Percentiles rank a stretch among this genome's conserved stretches.
These are phyloP conservation scores for Scedosporium minutisporum DNA, from an alignment of 2,329 filamentous ascomycete genomes.

Conservation along the genomic window DNA sequence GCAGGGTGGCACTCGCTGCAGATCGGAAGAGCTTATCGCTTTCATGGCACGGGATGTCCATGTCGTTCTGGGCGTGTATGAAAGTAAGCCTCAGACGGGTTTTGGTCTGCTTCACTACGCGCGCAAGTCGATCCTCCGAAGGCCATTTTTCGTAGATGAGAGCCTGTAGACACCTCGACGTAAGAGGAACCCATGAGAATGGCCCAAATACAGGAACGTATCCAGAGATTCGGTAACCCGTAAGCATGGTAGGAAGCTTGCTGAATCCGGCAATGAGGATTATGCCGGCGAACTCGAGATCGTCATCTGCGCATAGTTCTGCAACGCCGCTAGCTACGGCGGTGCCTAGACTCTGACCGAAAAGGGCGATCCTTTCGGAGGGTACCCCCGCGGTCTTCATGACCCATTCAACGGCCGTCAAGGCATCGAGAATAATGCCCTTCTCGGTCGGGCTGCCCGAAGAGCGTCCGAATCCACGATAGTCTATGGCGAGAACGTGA, in stretches of 20 bases:
- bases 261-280: constrained; percentile 75
- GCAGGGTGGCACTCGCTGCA: constrained; percentile 42
- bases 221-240: constrained; percentile 71
- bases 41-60: constrained; percentile 69
- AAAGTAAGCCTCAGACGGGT: constrained; percentile 55
- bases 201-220: constrained; percentile 71
- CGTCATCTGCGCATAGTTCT: constrained; percentile 54
- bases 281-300: constrained; percentile 65
- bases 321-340: constrained; percentile 69
- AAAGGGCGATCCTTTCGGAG: constrained; percentile 62
- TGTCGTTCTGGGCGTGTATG: constrained; percentile 72
- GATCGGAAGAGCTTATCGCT: constrained; percentile 54
- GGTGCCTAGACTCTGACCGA: constrained; percentile 84
- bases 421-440: constrained; percentile 71
- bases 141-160: constrained; percentile 75
- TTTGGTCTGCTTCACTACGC: constrained; percentile 41
- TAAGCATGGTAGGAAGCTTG: constrained; percentile 60
- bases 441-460: constrained; percentile 71
- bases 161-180: constrained; percentile 44
- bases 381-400: constrained; percentile 55
- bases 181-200: constrained; percentile 25
- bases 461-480: constrained; percentile 77
- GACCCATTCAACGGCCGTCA: constrained; percentile 64
- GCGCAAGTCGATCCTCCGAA: constrained; percentile 55
- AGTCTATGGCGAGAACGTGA: constrained; percentile 83